phyloP scores from a whole-genome alignment of 2,329 filamentous ascomycete species.

The Ascochyta viciae-villosae region DNA sequence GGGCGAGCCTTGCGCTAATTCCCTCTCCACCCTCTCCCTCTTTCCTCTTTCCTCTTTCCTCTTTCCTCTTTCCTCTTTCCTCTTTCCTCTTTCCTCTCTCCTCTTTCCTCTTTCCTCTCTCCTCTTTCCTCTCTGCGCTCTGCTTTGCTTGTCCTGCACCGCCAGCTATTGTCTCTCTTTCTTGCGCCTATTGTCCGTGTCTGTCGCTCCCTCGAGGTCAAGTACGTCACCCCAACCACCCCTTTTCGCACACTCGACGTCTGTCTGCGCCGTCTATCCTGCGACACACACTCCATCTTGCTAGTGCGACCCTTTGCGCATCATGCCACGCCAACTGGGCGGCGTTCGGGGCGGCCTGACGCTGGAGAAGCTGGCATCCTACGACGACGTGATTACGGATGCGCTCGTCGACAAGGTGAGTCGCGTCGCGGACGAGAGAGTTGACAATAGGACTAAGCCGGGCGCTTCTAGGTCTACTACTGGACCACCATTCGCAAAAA shows the following conservation, averaged over 20 bases:
- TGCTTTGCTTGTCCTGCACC: constrained; percentile 4
- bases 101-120: constrained; percentile 8
- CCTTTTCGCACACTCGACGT: constrained; percentile 21
- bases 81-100: constrained; percentile 1
- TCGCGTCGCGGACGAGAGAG: neutral
- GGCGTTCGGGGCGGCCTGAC: constrained; percentile 77
- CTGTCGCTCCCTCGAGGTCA: constrained; percentile 21
- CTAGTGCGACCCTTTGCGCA: constrained; percentile 19
- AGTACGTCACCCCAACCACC: constrained; percentile 45
- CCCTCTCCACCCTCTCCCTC: constrained; percentile 33
- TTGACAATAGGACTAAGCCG: constrained; percentile 23
- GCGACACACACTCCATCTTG: neutral
- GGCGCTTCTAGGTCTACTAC: constrained; percentile 76
- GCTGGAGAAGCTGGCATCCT: constrained; percentile 84
- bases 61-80: neutral
- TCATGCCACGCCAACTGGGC: constrained; percentile 55
- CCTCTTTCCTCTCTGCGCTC: neutral
- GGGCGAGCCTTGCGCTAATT: constrained; percentile 25
- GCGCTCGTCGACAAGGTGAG: constrained; percentile 92
- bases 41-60: neutral
- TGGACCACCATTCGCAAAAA: constrained; percentile 98
- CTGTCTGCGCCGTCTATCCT: neutral
- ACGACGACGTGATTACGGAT: constrained; percentile 96
- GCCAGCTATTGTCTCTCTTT: constrained; percentile 27
- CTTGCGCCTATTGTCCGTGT: constrained; percentile 20